Evolutionary conservation across 176 grass and related monocot genomes (phyloP), one percentile per base, ranked within the genome.

Genomic region (Stipa capillata): DNA sequence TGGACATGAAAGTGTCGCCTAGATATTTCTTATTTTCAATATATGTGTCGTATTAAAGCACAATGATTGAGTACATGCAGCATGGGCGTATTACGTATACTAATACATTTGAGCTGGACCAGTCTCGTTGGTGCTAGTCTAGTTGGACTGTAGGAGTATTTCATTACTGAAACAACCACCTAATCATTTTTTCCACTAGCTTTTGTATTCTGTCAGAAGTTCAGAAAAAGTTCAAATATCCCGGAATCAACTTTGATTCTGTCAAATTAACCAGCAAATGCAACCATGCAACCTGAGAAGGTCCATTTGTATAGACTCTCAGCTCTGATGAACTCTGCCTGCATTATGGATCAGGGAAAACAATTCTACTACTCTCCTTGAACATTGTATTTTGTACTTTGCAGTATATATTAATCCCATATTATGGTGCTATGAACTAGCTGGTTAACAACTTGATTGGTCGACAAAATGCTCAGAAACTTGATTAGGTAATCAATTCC

Each of bases 401-500:
- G n/a, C n/a, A n/a, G n/a, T n/a, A n/a, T n/a, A n/a, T n/a, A n/a
- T n/a, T n/a, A n/a, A n/a, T 43, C n/a, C 15, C 21, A 27, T 27
- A 67, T n/a, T 36, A 35, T 18, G 8, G 28, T 49, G 73, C 8
- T 9, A 16, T 78, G 36, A 21, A n/a, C n/a, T n/a, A n/a, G n/a
- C n/a, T n/a, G n/a, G n/a, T n/a, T n/a, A n/a, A n/a, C n/a, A n/a
- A n/a, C n/a, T n/a, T n/a, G n/a, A n/a, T n/a, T n/a, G n/a, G n/a
- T n/a, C n/a, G n/a, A n/a, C n/a, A n/a, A n/a, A n/a, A n/a, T 12
- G 53, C 0, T 69, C 35, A 27, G 10, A 17, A 82, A 24, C 8
- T 25, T 57, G 67, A 73, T 88, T 88, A 79, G 74, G 80, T 83
- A 12, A 50, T 47, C 58, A 2, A 79, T 24, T 31, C 56, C 40